Evolutionary conservation across 257 asterid genomes (phyloP).

Genomic region (Cordia subcordata): DNA sequence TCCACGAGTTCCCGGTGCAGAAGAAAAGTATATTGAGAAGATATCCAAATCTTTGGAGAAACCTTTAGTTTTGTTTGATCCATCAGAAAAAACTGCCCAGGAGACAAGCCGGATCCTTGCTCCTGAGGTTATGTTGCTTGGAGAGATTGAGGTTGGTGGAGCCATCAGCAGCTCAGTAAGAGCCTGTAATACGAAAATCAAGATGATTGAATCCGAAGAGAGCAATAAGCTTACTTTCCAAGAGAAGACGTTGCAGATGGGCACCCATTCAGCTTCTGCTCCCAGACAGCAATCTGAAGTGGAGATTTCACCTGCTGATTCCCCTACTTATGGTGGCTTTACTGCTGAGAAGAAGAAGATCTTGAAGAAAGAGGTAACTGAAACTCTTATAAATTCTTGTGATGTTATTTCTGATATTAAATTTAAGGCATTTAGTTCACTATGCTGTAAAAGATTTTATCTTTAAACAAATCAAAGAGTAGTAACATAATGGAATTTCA

Average conservation of each 20-base stretch:
- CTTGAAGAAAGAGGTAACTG: conserved; percentile 46
- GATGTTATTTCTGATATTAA: neutral
- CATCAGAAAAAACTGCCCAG: conserved; percentile 20
- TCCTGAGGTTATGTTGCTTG: conserved; percentile 51
- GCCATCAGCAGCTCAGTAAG: conserved; percentile 21
- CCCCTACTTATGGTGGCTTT: conserved; percentile 42
- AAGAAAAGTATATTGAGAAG: conserved; percentile 9
- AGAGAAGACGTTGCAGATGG: neutral
- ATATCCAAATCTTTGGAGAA: conserved; percentile 16
- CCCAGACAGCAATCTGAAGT: conserved; percentile 9
- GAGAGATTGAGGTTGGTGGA: conserved; percentile 49
- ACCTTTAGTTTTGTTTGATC: conserved; percentile 9
- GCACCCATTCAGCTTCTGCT: conserved; percentile 15
- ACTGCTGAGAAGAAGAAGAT: conserved; percentile 35
- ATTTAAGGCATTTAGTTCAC: neutral
- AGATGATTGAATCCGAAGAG: conserved; percentile 22
- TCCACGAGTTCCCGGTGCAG: conserved; percentile 2
- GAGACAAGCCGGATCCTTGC: conserved; percentile 21
- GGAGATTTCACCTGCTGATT: conserved; percentile 18
- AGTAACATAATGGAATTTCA: too few species aligned
- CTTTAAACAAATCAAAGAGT: too few species aligned
- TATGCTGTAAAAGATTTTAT: too few species aligned
- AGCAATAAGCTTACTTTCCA: conserved; percentile 18
- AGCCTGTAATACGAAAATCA: conserved; percentile 13
- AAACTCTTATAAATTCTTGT: neutral